These are phyloP conservation scores for Nannizzia gypsea DNA, from an alignment of 2,329 filamentous ascomycete genomes.

Conservation along the genomic window DNA sequence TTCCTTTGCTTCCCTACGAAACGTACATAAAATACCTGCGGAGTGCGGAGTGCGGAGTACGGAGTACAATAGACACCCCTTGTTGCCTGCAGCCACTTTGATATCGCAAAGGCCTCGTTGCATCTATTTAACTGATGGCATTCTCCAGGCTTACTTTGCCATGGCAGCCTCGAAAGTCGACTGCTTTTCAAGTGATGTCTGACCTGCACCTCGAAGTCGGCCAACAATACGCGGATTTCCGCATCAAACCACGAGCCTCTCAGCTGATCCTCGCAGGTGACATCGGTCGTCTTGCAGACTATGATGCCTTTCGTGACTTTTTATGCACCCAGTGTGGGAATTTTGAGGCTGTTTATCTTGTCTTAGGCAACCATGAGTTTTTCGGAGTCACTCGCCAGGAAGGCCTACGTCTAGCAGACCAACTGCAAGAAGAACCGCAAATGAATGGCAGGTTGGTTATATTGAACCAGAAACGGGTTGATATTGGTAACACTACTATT, in stretches of 20 bases:
- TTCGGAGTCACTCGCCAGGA: constrained; percentile 21
- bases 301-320: constrained; percentile 18
- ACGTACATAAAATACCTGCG: no score
- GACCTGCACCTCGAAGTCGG: constrained; percentile 12
- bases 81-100: no score
- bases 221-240: constrained; percentile 11
- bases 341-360: constrained; percentile 21
- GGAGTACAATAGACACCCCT: no score
- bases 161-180: background rate
- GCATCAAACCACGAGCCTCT: constrained; percentile 11
- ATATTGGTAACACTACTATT: constrained; percentile 31
- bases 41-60: no score
- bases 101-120: background rate
- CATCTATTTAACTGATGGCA: background rate
- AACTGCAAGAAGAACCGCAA: constrained; percentile 15
- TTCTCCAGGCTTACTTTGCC: background rate
- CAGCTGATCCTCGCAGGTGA: constrained; percentile 23
- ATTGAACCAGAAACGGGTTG: constrained; percentile 16
- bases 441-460: constrained; percentile 14
- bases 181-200: constrained; percentile 10
- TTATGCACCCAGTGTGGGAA: constrained; percentile 17
- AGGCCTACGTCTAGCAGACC: constrained; percentile 14
- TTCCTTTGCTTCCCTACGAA: no score
- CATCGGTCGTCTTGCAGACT: constrained; percentile 23
- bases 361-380: constrained; percentile 31